Evolutionary conservation across 2,329 filamentous ascomycete species (phyloP).

Genomic region (Penicillium italicum): DNA sequence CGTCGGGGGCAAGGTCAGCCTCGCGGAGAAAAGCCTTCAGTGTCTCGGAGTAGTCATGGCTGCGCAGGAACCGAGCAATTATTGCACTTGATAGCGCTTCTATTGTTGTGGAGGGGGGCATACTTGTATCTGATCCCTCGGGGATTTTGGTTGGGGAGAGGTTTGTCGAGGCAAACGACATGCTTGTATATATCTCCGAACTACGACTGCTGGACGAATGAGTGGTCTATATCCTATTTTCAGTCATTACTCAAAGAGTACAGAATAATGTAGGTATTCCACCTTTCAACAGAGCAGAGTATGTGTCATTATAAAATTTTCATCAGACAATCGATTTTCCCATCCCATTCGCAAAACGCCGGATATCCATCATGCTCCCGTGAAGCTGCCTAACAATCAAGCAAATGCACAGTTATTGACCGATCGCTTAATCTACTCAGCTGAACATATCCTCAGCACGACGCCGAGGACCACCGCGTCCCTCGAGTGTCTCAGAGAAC

Average conservation of each 20-base stretch:
- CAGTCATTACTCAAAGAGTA: background rate
- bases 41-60: constrained; percentile 49
- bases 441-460: constrained; percentile 71
- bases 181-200: background rate
- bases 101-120: constrained; percentile 16
- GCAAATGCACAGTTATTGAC: background rate
- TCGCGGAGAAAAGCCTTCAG: constrained; percentile 57
- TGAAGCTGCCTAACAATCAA: constrained; percentile 3
- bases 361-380: constrained; percentile 13
- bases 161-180: background rate
- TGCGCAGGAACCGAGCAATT: constrained; percentile 44
- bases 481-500: constrained; percentile 60
- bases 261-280: background rate
- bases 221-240: background rate
- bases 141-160: background rate
- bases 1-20: constrained; percentile 52
- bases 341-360: constrained; percentile 15
- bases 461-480: constrained; percentile 58
- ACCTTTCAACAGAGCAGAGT: constrained; percentile 8
- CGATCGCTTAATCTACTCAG: constrained; percentile 37
- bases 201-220: background rate
- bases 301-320: constrained; percentile 11
- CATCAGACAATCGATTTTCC: constrained; percentile 8
- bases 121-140: background rate
- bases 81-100: constrained; percentile 33